Evolutionary conservation across 768 basidiomycete genomes (phyloP), one percentile per base, ranked within the genome.

Genomic region (Krasilnikovozyma curviuscula): DNA sequence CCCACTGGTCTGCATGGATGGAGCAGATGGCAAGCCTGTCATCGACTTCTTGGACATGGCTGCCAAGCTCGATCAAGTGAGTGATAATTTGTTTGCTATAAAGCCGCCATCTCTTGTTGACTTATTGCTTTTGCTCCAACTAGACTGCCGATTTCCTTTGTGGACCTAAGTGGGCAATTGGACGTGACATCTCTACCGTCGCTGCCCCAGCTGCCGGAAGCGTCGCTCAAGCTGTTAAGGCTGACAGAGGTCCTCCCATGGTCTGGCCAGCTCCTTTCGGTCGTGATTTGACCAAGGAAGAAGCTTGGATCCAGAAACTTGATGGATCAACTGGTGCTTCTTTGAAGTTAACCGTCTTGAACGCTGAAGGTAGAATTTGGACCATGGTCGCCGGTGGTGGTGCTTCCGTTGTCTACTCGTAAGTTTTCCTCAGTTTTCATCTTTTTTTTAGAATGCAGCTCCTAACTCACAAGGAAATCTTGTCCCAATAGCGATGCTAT

Each of bases 321-420:
- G 93, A 97, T 55, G 85, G 73, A 19, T 88, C 84, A 19, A 98
- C 93, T 35, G 91, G 93, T 70, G 88, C 93, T 58, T 93, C 88
- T 8, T 79, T 98, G 63, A 98, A 98, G 66, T 75, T 98, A 38
- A 98, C 93, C 34, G 91, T 98, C 44, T 71, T 98, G 59, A 95
- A 97, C 66, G 67, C 82, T 46, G 80, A 83, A 63, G 93, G 91
- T 52, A 81, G 89, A 53, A 77, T 98, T 55, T 98, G 93, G 93
- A 97, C 93, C 57, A 97, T 97, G 91, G 93, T 98, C 48, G 91
- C 93, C 46, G 93, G 91, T 69, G 93, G 93, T 62, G 85, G 85
- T 71, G 75, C 76, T 19, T 75, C 73, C 7, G 75, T 77, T 54
- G 74, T 77, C 34, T 78, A 77, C 60, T 72, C 70, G 57, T 60